Evolutionary conservation across 257 asterid genomes (phyloP), one percentile per base, ranked within the genome.

Genomic region (Nicotiana obtusifolia): DNA sequence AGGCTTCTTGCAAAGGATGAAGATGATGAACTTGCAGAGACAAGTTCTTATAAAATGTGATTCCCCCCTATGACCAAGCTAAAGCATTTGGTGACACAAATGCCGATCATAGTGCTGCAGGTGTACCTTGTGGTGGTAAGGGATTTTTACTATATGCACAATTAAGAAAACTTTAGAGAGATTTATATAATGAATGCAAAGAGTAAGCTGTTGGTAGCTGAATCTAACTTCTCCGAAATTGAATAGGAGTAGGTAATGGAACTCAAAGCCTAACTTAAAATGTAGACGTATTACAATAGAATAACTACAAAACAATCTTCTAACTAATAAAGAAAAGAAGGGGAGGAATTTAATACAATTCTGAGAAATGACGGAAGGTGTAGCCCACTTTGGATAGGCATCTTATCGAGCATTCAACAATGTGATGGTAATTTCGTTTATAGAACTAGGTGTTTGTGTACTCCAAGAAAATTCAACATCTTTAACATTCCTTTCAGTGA

Each of bases 111-210:
- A 94, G 92, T 82, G 97, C 98, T 41, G 97, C 99, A 54, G 98
- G 99, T 37, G 83, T 96, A 84, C 99, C 99, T 57, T 96, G 98
- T 83, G 99, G 98, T n/a, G 92, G 95, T 80, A 98, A 96, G 85
- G 99, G 99, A 78, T 95, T 94, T 82, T 95, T 94, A 86, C 97
- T 95, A 98, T 92, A 89, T 89, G 97, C 98, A 87, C 96, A 98
- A 5, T 95, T 98, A 98, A 90, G 97, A 85, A 95, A 95, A 84
- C 97, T 95, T 28, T 93, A 92, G 85, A 89, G 97, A 83, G 99
- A 91, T 84, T 83, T 96, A 90, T 96, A 92, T 85, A 96, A 91
- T 59, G 98, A 94, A 81, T 93, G 99, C 54, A 96, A 89, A 86
- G 97, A 88, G 98, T 94, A 90, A 88, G 90, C 78, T 71, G 37